Percentiles rank a stretch among this genome's conserved stretches.
These are phyloP conservation scores for Raffaelea ambrosiae DNA, from an alignment of 2,329 filamentous ascomycete species.

Conservation along the genomic window DNA sequence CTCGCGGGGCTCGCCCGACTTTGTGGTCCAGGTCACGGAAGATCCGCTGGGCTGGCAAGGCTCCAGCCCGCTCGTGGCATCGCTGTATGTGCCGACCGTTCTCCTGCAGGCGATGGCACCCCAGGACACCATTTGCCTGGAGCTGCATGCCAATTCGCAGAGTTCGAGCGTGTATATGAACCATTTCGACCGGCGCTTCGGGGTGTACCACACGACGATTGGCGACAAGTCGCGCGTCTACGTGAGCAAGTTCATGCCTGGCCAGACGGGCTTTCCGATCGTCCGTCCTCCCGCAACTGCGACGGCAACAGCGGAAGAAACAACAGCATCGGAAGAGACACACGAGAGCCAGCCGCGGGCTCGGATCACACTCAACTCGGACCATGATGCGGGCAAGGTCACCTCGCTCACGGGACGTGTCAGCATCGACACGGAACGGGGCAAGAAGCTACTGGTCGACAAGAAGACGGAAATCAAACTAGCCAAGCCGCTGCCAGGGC, in stretches of 20 bases:
- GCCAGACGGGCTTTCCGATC: constrained; percentile 20
- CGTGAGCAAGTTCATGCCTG: constrained; percentile 27
- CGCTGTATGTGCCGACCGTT: constrained; percentile 30
- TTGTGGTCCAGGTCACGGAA: constrained; percentile 22
- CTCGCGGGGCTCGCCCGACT: constrained; percentile 19
- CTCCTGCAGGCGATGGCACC: constrained; percentile 24
- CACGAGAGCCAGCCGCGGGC: too few relatives aligned
- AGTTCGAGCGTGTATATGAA: constrained; percentile 5
- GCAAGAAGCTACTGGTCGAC: constrained; percentile 27
- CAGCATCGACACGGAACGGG: constrained; percentile 25
- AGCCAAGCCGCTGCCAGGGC: constrained; percentile 28
- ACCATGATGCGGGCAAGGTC: too few relatives aligned
- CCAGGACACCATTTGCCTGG: constrained; percentile 22
- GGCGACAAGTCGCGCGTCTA: constrained; percentile 22
- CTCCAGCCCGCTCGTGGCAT: constrained; percentile 27
- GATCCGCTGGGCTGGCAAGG: constrained; percentile 29
- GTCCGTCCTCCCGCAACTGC: constrained; percentile 14
- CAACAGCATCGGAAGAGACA: too few relatives aligned
- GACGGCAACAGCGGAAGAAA: too few relatives aligned
- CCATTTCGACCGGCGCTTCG: constrained; percentile 12
- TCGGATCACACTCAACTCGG: too few relatives aligned
- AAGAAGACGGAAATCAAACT: constrained; percentile 26
- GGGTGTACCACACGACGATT: constrained; percentile 18
- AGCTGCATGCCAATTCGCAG: constrained; percentile 17
- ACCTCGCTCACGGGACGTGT: constrained; percentile 29